These are phyloP conservation scores for Lolium multiflorum DNA, from an alignment of 176 grass and related monocot species.

Conservation along the genomic window DNA sequence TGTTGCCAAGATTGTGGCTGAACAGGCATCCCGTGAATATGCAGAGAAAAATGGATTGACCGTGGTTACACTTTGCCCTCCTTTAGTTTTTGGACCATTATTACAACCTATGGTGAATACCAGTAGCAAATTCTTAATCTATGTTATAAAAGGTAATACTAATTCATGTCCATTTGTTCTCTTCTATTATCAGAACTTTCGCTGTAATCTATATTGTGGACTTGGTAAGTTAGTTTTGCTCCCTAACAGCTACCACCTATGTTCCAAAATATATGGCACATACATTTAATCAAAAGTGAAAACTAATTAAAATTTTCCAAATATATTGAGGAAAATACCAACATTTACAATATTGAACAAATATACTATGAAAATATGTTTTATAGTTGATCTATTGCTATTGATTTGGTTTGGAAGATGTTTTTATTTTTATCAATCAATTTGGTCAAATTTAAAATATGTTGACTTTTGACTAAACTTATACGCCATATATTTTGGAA, in stretches of 20 bases:
- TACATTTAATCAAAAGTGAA: no score
- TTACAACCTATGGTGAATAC: slow-evolving; percentile 51
- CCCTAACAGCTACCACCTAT: background rate
- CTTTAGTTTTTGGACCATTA: slow-evolving; percentile 50
- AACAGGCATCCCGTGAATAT: slow-evolving; percentile 45
- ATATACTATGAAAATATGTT: no score
- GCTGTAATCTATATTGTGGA: background rate
- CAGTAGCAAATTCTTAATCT: slow-evolving; percentile 48
- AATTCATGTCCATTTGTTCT: background rate
- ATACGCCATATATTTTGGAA: no score
- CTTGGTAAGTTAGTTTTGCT: slow-evolving; percentile 4
- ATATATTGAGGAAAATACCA: no score
- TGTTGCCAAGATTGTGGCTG: slow-evolving; percentile 56
- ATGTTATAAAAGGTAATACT: slow-evolving; percentile 49
- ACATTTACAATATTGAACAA: no score
- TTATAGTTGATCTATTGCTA: no score
- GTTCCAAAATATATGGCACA: no score
- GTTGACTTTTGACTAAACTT: no score
- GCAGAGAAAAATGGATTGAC: slow-evolving; percentile 43
- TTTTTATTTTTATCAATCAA: no score
- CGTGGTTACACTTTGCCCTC: slow-evolving; percentile 52
- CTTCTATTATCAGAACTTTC: slow-evolving; percentile 3
- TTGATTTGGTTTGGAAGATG: no score
- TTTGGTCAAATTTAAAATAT: no score
- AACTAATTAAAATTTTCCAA: no score